Base-by-base conservation (phyloP, 176 grass and related monocot species). In the Carex myosuroides region DNA sequence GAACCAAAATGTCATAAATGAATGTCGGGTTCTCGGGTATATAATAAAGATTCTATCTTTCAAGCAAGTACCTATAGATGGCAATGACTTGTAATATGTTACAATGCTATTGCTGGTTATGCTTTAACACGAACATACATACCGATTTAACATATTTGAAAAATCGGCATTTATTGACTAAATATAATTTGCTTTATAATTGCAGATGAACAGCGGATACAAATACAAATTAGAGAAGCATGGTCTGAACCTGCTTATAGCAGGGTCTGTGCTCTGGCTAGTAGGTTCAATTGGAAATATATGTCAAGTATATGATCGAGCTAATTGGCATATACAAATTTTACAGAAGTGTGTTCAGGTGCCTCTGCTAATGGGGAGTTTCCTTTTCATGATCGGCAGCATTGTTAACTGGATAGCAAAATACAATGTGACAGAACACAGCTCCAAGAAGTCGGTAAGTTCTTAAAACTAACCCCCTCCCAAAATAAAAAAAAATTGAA, bases 301-400 rank as follows among this genome's bases (percentile, higher is more conserved):
- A 18, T 95, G 86, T 63, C 92, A 98, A 77, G 68, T 88, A n/a
- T 98, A 95, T 39, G 86, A 98, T 81, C 87, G 88, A 16, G 88
- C 92, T 26, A 90, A 82, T 64, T 91, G 88, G 1, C 86, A 92
- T 64, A 75, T 93, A 70, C 95, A 95, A 84, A 90, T 98, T 78
- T 87, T 93, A 29, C 92, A 98, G 70, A 98, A 95, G 80, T 84
- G 89, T 62, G 95, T 98, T 1, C 92, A 93, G 54, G 30, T 94
- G 46, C 92, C 95, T 1, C 59, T 92, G 8, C 86, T 95, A 5
- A 89, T 98, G 10, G 91, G 95, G 2, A 95, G 89, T 91, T 91
- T 84, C 16, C 86, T 98, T 67, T 95, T 88, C 86, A 64, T 95
- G 61, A 9, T 93, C 69, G 91, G 69, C 14, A 90, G 87, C 52